Percentiles rank a stretch among this genome's conserved stretches.
Evolutionary conservation across 2,329 filamentous ascomycete genomes (phyloP).

Genomic region (Colletotrichum destructivum): DNA sequence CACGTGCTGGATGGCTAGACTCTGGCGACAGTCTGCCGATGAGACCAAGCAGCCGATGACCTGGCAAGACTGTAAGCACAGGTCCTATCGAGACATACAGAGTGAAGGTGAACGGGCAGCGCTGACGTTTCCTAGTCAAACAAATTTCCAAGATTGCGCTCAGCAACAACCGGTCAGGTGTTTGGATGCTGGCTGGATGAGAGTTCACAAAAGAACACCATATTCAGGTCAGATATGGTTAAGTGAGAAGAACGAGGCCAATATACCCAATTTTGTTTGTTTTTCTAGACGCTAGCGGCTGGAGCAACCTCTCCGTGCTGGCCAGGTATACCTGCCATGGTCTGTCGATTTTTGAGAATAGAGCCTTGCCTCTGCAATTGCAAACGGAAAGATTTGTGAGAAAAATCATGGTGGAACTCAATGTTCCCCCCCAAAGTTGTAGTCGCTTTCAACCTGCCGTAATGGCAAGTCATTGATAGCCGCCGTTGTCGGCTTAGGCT

Average conservation of each 20-base stretch:
- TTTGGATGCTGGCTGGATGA: background rate
- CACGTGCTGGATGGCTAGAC: constrained; percentile 48
- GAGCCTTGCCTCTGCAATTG: background rate
- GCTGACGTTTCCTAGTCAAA: constrained; percentile 22
- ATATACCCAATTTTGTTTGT: background rate
- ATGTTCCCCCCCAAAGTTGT: too few species aligned
- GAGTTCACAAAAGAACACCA: too few species aligned
- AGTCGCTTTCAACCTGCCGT: too few species aligned
- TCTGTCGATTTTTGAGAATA: background rate
- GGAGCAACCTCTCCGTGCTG: background rate
- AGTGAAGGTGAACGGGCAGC: fast-evolving
- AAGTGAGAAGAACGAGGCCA: background rate
- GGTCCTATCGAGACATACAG: too few species aligned
- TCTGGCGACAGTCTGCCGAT: constrained; percentile 48
- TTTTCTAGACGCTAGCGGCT: background rate
- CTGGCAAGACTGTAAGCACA: constrained; percentile 46
- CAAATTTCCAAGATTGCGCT: constrained; percentile 14
- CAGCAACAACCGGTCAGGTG: background rate
- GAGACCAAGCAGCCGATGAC: constrained; percentile 45
- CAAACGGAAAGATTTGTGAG: background rate
- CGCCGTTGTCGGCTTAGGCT: too few species aligned
- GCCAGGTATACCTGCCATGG: background rate
- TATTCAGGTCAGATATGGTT: background rate
- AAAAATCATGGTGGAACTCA: too few species aligned
- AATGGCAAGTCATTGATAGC: too few species aligned